Evolutionary conservation across 768 basidiomycete species (phyloP).

Genomic region (Mycena haematopus): DNA sequence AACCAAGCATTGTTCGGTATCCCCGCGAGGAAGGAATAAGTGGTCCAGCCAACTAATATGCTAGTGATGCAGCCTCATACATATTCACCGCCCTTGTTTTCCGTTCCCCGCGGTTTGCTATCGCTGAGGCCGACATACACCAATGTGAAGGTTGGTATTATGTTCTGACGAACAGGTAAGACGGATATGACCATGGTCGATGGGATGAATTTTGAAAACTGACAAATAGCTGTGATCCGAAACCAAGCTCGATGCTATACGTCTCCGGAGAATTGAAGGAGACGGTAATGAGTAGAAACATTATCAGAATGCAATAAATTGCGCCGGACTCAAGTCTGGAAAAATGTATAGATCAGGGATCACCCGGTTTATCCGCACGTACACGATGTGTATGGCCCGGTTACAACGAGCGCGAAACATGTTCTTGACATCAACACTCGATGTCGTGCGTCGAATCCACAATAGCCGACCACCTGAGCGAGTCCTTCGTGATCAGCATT

Average conservation of each 20-base stretch:
- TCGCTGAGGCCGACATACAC: too few species aligned
- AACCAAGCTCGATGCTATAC: not conserved
- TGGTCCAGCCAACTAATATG: too few species aligned
- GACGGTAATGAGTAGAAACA: not conserved
- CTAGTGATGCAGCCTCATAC: too few species aligned
- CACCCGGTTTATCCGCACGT: not conserved
- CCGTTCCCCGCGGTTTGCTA: too few species aligned
- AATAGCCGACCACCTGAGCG: not conserved
- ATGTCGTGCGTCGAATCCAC: not conserved
- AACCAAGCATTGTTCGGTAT: too few species aligned
- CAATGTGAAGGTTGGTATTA: too few species aligned
- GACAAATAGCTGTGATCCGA: not conserved
- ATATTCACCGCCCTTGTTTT: too few species aligned
- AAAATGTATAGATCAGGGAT: not conserved
- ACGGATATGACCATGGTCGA: too few species aligned
- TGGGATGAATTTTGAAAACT: not conserved
- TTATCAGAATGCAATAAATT: not conserved
- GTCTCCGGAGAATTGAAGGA: not conserved
- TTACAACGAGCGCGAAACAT: not conserved
- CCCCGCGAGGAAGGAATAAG: too few species aligned
- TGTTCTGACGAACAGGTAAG: too few species aligned
- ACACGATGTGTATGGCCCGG: not conserved
- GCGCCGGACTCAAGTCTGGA: constrained; percentile 34
- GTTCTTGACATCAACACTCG: not conserved
- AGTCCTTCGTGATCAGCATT: not conserved